Evolutionary conservation across 2,329 filamentous ascomycete species (phyloP).

Genomic region (Colletotrichum cuscutae): DNA sequence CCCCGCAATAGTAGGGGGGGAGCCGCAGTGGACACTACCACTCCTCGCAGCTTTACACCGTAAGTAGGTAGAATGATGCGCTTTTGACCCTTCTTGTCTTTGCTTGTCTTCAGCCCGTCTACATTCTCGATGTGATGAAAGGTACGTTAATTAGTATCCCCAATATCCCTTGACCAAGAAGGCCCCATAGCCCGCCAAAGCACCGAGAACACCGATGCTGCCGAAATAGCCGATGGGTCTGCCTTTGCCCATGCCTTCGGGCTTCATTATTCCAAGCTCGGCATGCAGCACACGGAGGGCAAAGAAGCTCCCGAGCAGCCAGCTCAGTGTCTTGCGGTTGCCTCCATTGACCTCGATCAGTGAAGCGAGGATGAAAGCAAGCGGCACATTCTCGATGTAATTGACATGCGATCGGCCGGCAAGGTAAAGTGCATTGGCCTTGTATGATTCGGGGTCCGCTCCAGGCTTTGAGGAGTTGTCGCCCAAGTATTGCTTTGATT

Average conservation of each 20-base stretch:
- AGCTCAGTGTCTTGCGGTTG: constrained; percentile 6
- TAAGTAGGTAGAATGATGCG: no score
- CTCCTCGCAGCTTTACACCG: no score
- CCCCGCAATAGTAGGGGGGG: no score
- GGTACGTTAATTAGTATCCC: background rate
- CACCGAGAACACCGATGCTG: constrained; percentile 9
- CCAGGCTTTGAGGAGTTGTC: constrained; percentile 8
- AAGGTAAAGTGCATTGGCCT: constrained; percentile 7
- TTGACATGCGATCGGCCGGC: constrained; percentile 18
- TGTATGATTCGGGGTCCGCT: background rate
- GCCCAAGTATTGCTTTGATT: constrained; percentile 17
- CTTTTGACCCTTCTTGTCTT: no score
- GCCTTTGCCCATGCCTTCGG: background rate
- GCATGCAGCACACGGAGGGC: constrained; percentile 16
- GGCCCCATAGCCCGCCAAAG: constrained; percentile 8
- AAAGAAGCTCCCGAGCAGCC: constrained; percentile 14
- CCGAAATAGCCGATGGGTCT: constrained; percentile 13
- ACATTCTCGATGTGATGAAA: background rate
- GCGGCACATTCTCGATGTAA: constrained; percentile 17
- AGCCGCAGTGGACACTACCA: no score
- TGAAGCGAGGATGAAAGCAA: constrained; percentile 4
- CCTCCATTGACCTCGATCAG: constrained; percentile 19
- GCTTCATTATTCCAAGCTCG: constrained; percentile 12
- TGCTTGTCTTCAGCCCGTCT: background rate
- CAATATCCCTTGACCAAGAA: constrained; percentile 24